Conservation (phyloP, 192 early-diverging fungal genomes). For the Jimgerdemannia lactiflua region DNA sequence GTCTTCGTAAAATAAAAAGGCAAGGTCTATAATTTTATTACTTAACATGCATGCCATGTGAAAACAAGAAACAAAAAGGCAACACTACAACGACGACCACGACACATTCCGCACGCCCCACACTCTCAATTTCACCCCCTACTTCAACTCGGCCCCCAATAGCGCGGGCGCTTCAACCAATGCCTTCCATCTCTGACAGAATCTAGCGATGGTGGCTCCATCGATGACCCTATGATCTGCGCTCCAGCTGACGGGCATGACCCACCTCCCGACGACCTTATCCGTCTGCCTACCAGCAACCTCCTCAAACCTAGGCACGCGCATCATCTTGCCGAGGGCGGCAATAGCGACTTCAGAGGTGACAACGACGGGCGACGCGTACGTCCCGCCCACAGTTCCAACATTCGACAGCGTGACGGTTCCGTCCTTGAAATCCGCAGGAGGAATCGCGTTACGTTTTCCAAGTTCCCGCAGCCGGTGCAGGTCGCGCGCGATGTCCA, state of each 20-base stretch:
- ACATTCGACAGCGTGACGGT: slow-evolving; percentile 95
- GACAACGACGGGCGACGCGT: slow-evolving; percentile 87
- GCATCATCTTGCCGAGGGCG: slow-evolving; percentile 81
- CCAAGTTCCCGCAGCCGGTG: slow-evolving; percentile 66
- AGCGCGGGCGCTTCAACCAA: slow-evolving; percentile 84
- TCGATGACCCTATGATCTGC: slow-evolving; percentile 97
- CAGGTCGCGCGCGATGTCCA: slow-evolving; percentile 89
- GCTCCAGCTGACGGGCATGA: slow-evolving; percentile 84
- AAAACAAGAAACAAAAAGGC: too few species aligned
- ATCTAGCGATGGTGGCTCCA: slow-evolving; percentile 93
- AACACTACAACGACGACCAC: too few species aligned
- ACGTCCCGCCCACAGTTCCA: slow-evolving; percentile 91
- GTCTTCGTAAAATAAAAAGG: too few species aligned
- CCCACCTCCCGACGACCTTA: slow-evolving; percentile 67
- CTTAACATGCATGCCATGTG: too few species aligned
- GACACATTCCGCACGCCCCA: too few species aligned
- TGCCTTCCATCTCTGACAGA: slow-evolving; percentile 81
- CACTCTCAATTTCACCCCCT: not conserved
- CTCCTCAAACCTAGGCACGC: slow-evolving; percentile 79
- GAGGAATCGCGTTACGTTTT: slow-evolving; percentile 52
- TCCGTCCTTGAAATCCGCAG: slow-evolving; percentile 74
- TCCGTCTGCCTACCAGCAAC: slow-evolving; percentile 50
- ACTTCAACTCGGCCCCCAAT: slow-evolving; percentile 46
- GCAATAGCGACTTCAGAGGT: slow-evolving; percentile 86
- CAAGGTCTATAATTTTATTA: too few species aligned